These are phyloP conservation scores for Ophioceras dolichostomum DNA, from an alignment of 2,329 filamentous ascomycete species.

Conservation along the genomic window DNA sequence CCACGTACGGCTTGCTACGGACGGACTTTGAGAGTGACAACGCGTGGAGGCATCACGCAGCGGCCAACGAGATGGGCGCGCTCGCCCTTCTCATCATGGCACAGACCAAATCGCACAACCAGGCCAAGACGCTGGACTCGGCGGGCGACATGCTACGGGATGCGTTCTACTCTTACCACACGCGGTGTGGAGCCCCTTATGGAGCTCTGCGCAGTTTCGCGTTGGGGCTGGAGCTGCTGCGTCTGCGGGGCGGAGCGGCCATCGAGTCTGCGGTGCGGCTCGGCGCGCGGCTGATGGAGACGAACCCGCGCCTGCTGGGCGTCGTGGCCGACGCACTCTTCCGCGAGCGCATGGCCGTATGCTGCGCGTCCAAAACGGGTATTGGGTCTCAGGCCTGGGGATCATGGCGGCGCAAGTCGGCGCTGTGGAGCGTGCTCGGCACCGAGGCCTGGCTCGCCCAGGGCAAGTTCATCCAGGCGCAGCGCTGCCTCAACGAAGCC, in stretches of 20 bases:
- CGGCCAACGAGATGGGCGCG: slow-evolving; percentile 89
- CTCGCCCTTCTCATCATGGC: slow-evolving; percentile 70
- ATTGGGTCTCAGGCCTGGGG: slow-evolving; percentile 57
- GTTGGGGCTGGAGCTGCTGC: slow-evolving; percentile 68
- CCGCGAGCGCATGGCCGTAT: slow-evolving; percentile 75
- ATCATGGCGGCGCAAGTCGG: slow-evolving; percentile 68
- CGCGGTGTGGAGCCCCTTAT: slow-evolving; percentile 67
- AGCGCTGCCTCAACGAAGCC: slow-evolving; percentile 63
- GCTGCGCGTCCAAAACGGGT: slow-evolving; percentile 64
- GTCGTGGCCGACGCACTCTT: slow-evolving; percentile 68
- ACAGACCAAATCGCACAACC: slow-evolving; percentile 44
- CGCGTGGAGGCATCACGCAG: slow-evolving; percentile 91
- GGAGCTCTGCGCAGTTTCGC: slow-evolving; percentile 68
- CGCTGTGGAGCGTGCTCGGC: slow-evolving; percentile 75
- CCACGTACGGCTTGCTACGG: slow-evolving; percentile 81
- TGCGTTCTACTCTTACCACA: slow-evolving; percentile 84
- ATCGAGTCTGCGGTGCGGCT: slow-evolving; percentile 81
- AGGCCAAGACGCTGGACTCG: slow-evolving; percentile 42
- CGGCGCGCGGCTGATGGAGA: slow-evolving; percentile 70
- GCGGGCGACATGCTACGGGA: slow-evolving; percentile 83
- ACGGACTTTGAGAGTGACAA: slow-evolving; percentile 91
- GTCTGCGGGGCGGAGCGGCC: slow-evolving; percentile 65
- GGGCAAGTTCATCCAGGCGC: slow-evolving; percentile 65
- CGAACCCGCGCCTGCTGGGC: slow-evolving; percentile 52
- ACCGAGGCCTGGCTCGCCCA: slow-evolving; percentile 75